Evolutionary conservation across 2,329 filamentous ascomycete species (phyloP), one percentile per base, ranked within the genome.

Genomic region (Microcyclospora pomicola): DNA sequence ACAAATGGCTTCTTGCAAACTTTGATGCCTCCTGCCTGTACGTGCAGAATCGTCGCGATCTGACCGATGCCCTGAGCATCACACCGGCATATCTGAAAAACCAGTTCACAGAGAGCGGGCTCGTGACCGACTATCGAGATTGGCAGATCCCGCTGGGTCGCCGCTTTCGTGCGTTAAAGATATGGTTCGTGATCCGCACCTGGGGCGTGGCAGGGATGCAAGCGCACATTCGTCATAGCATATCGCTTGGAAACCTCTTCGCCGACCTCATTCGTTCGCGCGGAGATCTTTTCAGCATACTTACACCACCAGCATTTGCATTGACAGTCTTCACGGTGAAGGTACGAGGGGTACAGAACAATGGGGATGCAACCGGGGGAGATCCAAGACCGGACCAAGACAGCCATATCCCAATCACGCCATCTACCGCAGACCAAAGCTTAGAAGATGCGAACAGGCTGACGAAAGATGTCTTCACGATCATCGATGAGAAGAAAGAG

Each of bases 1-100:
- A 95, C 70, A 96, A 96, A 66, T 95, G 88, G 88, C 70, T 95
- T 34, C 75, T 95, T 13, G 86, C 85, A 40, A 94, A 93, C 61
- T 95, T 95, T 53, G 88, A 96, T 53, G 73, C 73, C 6, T 85
- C 81, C 38, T 81, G 81, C 47, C 71, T 94, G 33, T 96, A 76
- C 62, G 77, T 95, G 35, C 77, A 79, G 45, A 71, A 78, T 51
- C 74, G 87, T 12, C 65, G 68, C 38, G 77, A 86, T 61, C 72
- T 96, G n/a, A 84, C 81, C 32, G 71, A 79, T 43, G 82, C 86
- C 0, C 71, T 94, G 31, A 78, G 75, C 54, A 80, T 91, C 55
- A 80, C 80, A 12, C 83, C 83, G 0, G 72, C 80, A 4, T 95
- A 93, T 64, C 74, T 95, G 19, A 72, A 77, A 46, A 95, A 95